Percentiles rank a stretch among this genome's conserved stretches.
Evolutionary conservation across 2,329 filamentous ascomycete genomes (phyloP).

Genomic region (Onygena corvina): DNA sequence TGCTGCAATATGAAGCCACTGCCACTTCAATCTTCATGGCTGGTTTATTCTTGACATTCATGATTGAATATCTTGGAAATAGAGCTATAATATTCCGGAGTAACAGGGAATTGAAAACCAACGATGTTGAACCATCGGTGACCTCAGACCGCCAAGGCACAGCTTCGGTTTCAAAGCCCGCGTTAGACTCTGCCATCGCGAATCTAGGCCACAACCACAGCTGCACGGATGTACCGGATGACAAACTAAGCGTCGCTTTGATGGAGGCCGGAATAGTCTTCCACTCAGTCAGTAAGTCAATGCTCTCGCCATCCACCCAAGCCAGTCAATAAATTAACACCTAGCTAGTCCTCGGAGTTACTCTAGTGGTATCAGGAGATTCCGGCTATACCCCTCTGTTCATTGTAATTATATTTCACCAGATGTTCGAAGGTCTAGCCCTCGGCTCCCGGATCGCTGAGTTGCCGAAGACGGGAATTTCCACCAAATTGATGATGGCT

Average conservation of each 20-base stretch:
- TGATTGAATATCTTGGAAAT: constrained; percentile 56
- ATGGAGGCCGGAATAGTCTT: constrained; percentile 65
- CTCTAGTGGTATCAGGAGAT: constrained; percentile 44
- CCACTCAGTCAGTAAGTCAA: constrained; percentile 53
- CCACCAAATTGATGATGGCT: constrained; percentile 47
- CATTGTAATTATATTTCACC: constrained; percentile 62
- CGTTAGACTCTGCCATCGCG: constrained; percentile 9
- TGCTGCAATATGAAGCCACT: constrained; percentile 55
- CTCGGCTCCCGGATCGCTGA: constrained; percentile 35
- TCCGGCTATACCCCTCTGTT: constrained; percentile 42
- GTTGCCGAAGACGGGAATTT: constrained; percentile 29
- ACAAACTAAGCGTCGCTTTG: constrained; percentile 51
- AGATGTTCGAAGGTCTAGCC: constrained; percentile 66
- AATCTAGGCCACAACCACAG: constrained; percentile 25
- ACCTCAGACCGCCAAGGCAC: constrained; percentile 20
- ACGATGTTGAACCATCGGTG: constrained; percentile 15
- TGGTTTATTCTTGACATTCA: constrained; percentile 59
- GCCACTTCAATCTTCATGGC: constrained; percentile 62
- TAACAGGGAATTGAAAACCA: constrained; percentile 21
- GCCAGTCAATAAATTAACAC: constrained; percentile 35
- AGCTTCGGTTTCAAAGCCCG: constrained; percentile 5
- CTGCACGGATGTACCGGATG: constrained; percentile 17
- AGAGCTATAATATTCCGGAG: constrained; percentile 38
- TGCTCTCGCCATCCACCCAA: constrained; percentile 22
- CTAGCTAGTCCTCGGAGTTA: constrained; percentile 52